phyloP scores from a whole-genome alignment of 1,284 basidiomycete species.

The Takashimella tepidaria region DNA sequence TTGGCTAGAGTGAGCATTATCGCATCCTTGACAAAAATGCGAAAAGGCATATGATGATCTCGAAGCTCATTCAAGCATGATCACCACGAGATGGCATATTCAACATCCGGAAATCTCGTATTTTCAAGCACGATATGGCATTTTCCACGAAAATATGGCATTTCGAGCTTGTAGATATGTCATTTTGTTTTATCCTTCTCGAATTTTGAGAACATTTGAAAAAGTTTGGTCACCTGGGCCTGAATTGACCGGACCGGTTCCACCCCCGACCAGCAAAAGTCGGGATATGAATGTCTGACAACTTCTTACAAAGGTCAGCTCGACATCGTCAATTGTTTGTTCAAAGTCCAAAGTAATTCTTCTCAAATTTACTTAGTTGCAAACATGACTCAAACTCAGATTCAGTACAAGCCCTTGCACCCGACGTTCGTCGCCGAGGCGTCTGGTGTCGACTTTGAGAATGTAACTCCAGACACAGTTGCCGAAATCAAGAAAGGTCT shows the following conservation, averaged over 20 bases:
- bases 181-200: neutral
- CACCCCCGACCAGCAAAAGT: neutral
- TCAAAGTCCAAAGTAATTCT: too few relatives aligned
- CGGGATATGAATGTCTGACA: neutral
- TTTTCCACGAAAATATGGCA: neutral
- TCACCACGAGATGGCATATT: too few relatives aligned
- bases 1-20: too few relatives aligned
- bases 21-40: too few relatives aligned
- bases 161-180: neutral
- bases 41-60: too few relatives aligned
- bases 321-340: too few relatives aligned
- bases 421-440: slow-evolving; percentile 28
- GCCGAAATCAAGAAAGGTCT: slow-evolving; percentile 19
- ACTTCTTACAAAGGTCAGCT: too few relatives aligned
- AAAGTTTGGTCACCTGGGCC: too few relatives aligned
- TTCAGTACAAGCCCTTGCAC: slow-evolving; percentile 17
- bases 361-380: too few relatives aligned
- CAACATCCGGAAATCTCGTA: too few relatives aligned
- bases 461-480: slow-evolving; percentile 15
- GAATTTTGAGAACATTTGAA: neutral
- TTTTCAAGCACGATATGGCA: neutral
- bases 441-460: slow-evolving; percentile 14
- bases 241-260: neutral
- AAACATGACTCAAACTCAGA: neutral
- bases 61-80: too few relatives aligned